Conservation (phyloP, 495 filamentous ascomycete genomes). For the Podospora tetraspora region DNA sequence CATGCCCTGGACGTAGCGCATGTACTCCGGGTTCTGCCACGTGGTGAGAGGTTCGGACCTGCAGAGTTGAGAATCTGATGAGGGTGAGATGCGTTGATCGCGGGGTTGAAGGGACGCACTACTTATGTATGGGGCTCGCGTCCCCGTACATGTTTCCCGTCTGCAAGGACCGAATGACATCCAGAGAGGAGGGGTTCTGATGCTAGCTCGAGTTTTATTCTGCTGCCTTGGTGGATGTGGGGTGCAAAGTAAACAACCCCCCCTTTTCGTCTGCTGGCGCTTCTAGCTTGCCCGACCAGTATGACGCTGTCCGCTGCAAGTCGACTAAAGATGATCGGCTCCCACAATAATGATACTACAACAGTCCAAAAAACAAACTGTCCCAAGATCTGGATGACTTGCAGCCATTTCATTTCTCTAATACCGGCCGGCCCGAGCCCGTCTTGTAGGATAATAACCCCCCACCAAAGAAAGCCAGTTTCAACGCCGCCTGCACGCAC, state of each 20-base stretch:
- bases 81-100: background rate
- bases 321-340: background rate
- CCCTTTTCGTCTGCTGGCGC: background rate
- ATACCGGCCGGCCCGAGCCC: constrained; percentile 15
- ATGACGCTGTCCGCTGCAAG: background rate
- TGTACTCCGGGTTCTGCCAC: background rate
- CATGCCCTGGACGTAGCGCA: background rate
- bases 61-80: background rate
- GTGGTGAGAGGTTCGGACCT: background rate
- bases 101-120: background rate
- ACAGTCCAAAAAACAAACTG: background rate
- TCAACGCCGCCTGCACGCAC: background rate
- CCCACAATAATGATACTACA: background rate
- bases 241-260: background rate
- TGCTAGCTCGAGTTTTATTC: background rate
- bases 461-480: background rate
- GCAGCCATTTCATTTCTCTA: background rate
- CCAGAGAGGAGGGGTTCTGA: background rate
- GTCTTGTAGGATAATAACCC: constrained; percentile 5
- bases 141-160: background rate
- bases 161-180: background rate
- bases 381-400: background rate
- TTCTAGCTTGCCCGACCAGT: background rate
- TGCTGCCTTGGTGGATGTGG: background rate
- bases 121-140: background rate